phyloP scores from a whole-genome alignment of 2,329 filamentous ascomycete genomes.

The Amauroascus niger region DNA sequence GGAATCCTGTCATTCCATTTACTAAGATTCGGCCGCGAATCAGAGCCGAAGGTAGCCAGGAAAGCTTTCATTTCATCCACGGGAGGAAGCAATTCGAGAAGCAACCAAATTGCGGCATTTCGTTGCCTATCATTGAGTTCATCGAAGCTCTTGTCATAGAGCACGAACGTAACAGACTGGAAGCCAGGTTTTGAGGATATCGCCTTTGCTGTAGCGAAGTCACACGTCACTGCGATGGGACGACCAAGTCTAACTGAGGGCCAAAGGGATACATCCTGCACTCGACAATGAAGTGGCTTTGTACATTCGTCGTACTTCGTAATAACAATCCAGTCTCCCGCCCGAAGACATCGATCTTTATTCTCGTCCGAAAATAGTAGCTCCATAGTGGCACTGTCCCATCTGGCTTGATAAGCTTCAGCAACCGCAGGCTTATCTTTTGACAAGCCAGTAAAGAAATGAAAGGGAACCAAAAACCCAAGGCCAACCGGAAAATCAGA shows the following conservation, averaged over 20 bases:
- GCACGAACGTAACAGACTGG: conserved; percentile 18
- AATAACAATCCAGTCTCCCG: conserved; percentile 47
- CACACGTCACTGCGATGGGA: conserved; percentile 18
- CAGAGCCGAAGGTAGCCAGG: conserved; percentile 31
- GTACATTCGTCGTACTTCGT: conserved; percentile 13
- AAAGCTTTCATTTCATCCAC: conserved; percentile 38
- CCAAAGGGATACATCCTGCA: conserved; percentile 39
- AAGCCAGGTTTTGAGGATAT: background rate
- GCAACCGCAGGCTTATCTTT: too few relatives aligned
- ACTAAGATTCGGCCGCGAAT: conserved; percentile 35
- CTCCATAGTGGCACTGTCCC: conserved; percentile 33
- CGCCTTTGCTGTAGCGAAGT: background rate
- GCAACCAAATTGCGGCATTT: conserved; percentile 23
- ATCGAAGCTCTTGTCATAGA: conserved; percentile 36
- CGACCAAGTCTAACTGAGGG: conserved; percentile 35
- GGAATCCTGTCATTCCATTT: conserved; percentile 53
- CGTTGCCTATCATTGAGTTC: conserved; percentile 25
- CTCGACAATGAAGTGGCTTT: conserved; percentile 40
- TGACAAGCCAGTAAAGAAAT: too few relatives aligned
- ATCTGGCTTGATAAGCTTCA: conserved; percentile 19
- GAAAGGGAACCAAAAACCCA: conserved; percentile 31
- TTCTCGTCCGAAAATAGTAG: conserved; percentile 33
- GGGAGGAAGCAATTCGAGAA: conserved; percentile 35
- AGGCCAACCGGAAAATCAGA: conserved; percentile 50
- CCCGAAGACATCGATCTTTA: conserved; percentile 29